phyloP scores from a whole-genome alignment of 257 asterid species.

The Solanum appendiculatum region DNA sequence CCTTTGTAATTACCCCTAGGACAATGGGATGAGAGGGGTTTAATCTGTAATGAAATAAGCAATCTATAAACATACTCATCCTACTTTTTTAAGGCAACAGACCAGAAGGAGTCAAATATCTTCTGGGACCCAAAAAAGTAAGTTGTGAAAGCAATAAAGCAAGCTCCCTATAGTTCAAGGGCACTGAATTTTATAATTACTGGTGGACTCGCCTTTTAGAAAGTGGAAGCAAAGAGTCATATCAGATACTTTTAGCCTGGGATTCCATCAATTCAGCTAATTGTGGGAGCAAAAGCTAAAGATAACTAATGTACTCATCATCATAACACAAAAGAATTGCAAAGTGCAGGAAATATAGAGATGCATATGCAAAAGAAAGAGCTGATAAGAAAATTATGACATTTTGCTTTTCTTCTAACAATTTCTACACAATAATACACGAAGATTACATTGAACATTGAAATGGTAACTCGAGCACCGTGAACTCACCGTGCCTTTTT shows the following conservation, averaged over 20 bases:
- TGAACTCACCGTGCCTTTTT: constrained; percentile 46
- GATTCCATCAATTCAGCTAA: constrained; percentile 42
- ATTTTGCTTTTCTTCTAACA: background rate
- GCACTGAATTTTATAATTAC: constrained; percentile 30
- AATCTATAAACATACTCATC: constrained; percentile 19
- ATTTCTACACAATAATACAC: constrained; percentile 7
- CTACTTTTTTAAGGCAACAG: constrained; percentile 17
- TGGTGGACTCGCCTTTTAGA: constrained; percentile 22
- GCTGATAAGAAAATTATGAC: background rate
- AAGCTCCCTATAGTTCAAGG: constrained; percentile 13
- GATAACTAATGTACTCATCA: constrained; percentile 8
- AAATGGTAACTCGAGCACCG: background rate
- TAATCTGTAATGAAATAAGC: constrained; percentile 27
- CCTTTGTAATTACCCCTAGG: constrained; percentile 1
- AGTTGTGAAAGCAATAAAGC: constrained; percentile 10
- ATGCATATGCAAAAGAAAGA: constrained; percentile 1
- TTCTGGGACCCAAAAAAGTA: constrained; percentile 27
- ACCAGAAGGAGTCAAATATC: constrained; percentile 4
- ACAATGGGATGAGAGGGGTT: constrained; percentile 17
- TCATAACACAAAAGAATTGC: constrained; percentile 5
- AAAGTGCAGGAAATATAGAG: background rate
- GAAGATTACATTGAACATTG: constrained; percentile 2
- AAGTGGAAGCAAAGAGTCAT: constrained; percentile 13
- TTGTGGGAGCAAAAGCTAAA: constrained; percentile 21
- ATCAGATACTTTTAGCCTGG: constrained; percentile 37